Conservation (phyloP, 2,329 filamentous ascomycete genomes). For the Leptodontidium sp. region DNA sequence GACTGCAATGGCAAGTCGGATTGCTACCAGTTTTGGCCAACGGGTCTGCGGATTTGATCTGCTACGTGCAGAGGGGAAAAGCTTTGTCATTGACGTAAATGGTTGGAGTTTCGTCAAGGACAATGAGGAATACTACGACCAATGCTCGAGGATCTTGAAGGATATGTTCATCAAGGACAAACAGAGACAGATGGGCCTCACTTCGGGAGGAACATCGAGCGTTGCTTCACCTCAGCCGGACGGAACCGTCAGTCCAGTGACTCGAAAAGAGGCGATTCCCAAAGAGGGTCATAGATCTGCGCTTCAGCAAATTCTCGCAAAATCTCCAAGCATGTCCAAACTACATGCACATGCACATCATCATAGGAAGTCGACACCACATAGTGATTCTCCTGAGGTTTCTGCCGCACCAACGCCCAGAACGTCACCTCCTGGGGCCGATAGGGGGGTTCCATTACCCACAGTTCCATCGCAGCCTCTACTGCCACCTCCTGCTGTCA, state of each 20-base stretch:
- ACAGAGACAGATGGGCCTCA: constrained; percentile 57
- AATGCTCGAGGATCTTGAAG: constrained; percentile 83
- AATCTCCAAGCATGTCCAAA: constrained; percentile 69
- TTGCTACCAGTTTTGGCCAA: constrained; percentile 91
- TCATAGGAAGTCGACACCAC: constrained; percentile 49
- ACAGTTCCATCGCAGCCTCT: constrained; percentile 38
- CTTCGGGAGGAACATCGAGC: constrained; percentile 37
- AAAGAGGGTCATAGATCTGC: constrained; percentile 56
- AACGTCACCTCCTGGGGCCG: constrained; percentile 41
- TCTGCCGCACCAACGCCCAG: constrained; percentile 42
- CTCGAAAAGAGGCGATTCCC: constrained; percentile 41
- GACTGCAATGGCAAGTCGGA: constrained; percentile 85
- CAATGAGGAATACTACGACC: constrained; percentile 98
- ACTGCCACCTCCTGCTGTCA: constrained; percentile 41
- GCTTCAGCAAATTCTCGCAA: constrained; percentile 64
- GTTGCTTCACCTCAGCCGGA: constrained; percentile 36
- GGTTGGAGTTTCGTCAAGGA: constrained; percentile 99
- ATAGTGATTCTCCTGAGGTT: constrained; percentile 54
- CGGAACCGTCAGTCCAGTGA: constrained; percentile 28
- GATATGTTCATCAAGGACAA: constrained; percentile 89
- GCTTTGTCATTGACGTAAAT: constrained; percentile 98
- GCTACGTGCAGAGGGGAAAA: constrained; percentile 85
- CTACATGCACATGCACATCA: constrained; percentile 54
- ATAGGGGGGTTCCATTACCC: constrained; percentile 38
- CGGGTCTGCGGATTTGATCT: constrained; percentile 96